These are phyloP conservation scores for Candida corydali DNA, from an alignment of 805 yeast genomes.

Conservation along the genomic window DNA sequence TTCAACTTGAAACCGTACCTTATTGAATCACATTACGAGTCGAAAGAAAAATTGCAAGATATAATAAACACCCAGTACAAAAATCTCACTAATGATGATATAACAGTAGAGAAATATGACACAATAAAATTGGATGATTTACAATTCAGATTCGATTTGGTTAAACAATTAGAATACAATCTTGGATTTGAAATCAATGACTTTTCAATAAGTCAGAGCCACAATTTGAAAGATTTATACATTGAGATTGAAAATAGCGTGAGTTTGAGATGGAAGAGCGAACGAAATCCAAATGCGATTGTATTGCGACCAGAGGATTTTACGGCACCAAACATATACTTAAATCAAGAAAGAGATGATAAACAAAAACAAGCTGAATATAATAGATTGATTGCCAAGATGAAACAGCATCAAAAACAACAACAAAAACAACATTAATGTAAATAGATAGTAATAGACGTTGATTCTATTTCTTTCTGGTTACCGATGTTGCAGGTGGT, in stretches of 20 bases:
- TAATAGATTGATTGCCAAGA: slow-evolving; percentile 44
- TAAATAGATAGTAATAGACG: slow-evolving; percentile 1
- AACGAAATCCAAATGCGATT: slow-evolving; percentile 73
- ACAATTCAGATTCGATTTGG: slow-evolving; percentile 42
- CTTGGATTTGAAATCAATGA: slow-evolving; percentile 56
- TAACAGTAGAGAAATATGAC: slow-evolving; percentile 10
- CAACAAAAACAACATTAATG: background rate
- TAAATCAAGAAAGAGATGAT: slow-evolving; percentile 48
- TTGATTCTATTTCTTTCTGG: slow-evolving; percentile 18
- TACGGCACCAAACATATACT: slow-evolving; percentile 52
- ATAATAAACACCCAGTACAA: slow-evolving; percentile 24
- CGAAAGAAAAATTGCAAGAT: slow-evolving; percentile 18
- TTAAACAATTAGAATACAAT: slow-evolving; percentile 44
- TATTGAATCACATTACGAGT: slow-evolving; percentile 21
- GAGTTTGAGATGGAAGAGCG: slow-evolving; percentile 45
- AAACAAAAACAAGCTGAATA: slow-evolving; percentile 42
- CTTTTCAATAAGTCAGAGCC: slow-evolving; percentile 38
- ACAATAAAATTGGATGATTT: slow-evolving; percentile 36
- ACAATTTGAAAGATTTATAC: slow-evolving; percentile 35
- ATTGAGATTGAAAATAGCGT: slow-evolving; percentile 35
- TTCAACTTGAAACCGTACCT: slow-evolving; percentile 13
- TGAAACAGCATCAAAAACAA: slow-evolving; percentile 19
- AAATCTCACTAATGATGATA: slow-evolving; percentile 2
- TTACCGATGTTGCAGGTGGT: slow-evolving; percentile 43
- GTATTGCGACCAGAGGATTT: slow-evolving; percentile 54